phyloP scores from a whole-genome alignment of 148 eudicot genomes.

The Chenopodium suecicum region DNA sequence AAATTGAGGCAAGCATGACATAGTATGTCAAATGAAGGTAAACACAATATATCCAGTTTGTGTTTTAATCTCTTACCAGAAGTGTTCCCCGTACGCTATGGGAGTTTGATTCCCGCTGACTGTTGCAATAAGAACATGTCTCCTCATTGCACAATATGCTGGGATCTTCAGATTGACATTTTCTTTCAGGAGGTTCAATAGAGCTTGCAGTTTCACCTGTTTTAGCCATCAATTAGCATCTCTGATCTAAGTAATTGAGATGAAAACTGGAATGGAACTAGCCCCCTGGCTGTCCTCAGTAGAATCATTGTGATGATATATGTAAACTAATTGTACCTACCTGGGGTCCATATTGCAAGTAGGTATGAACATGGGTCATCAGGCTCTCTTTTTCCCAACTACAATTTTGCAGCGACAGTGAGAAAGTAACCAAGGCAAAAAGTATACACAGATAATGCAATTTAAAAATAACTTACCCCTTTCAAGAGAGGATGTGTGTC shows the following conservation, averaged over 20 bases:
- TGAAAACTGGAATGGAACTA: constrained; percentile 13
- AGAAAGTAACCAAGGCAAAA: constrained; percentile 7
- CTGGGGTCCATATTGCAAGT: constrained; percentile 59
- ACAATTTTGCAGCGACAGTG: constrained; percentile 21
- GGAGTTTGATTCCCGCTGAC: constrained; percentile 72
- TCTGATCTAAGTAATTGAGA: constrained; percentile 10
- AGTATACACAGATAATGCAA: background rate
- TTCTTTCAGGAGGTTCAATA: constrained; percentile 64
- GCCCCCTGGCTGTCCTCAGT: background rate
- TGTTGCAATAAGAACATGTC: constrained; percentile 82
- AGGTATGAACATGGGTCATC: constrained; percentile 55
- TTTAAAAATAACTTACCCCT: constrained; percentile 49
- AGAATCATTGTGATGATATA: background rate
- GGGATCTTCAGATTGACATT: constrained; percentile 60
- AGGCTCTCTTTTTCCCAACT: constrained; percentile 67
- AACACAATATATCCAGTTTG: background rate
- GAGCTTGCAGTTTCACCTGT: constrained; percentile 91
- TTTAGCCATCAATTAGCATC: constrained; percentile 19
- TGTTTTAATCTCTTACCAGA: constrained; percentile 49
- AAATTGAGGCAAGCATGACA: background rate
- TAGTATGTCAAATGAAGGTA: background rate
- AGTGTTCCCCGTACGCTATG: constrained; percentile 88
- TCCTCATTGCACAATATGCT: constrained; percentile 57
- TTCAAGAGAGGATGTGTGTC: constrained; percentile 80
- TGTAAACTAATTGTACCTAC: constrained; percentile 35